phyloP scores from a whole-genome alignment of 129 eudicot species.

The Helichrysum umbraculigerum region DNA sequence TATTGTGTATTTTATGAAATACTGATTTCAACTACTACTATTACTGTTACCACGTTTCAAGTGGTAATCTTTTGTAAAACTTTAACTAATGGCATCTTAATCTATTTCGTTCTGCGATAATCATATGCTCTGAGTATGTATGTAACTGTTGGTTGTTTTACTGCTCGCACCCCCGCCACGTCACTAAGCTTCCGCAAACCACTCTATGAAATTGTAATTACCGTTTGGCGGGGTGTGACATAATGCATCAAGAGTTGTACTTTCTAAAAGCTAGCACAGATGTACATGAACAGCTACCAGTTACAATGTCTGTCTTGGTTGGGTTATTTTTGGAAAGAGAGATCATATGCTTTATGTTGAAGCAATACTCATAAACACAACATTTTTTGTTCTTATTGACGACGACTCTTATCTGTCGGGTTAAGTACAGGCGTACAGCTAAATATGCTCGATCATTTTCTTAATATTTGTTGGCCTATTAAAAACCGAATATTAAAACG shows the following conservation, averaged over 20 bases:
- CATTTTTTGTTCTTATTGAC: conserved; percentile 24
- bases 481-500: neutral
- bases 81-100: no score
- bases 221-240: no score
- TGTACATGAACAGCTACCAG: conserved; percentile 12
- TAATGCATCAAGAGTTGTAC: conserved; percentile 7
- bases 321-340: conserved; percentile 33
- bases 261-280: conserved; percentile 12
- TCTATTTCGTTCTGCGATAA: no score
- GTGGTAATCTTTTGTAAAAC: no score
- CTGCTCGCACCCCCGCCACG: no score
- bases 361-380: conserved; percentile 25
- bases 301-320: conserved; percentile 24
- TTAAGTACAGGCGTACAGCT: conserved; percentile 17
- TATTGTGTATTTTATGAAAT: no score
- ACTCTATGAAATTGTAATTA: no score
- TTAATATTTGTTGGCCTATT: conserved; percentile 9
- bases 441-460: neutral
- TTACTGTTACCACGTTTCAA: no score
- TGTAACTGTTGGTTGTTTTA: no score
- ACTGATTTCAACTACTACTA: no score
- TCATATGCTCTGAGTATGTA: no score
- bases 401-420: conserved; percentile 27
- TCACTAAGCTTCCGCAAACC: no score
- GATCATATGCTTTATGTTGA: conserved; percentile 25